phyloP scores from a whole-genome alignment of 805 yeast species.

The Babjeviella inositovora region DNA sequence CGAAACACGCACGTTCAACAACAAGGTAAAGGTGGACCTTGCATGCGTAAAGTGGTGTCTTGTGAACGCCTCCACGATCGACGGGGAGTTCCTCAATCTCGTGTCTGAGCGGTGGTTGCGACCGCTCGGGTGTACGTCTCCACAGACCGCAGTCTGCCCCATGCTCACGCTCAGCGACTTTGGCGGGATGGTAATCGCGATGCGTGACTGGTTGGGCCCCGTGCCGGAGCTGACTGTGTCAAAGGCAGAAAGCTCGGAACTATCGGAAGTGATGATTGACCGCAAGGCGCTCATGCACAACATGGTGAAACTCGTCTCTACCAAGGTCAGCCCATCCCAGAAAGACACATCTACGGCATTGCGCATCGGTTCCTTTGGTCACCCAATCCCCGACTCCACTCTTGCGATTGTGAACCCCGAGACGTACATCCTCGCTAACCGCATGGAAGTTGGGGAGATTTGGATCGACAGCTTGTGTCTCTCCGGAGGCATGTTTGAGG shows the following conservation, averaged over 20 bases:
- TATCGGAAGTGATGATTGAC: conserved; percentile 58
- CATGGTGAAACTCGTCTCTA: conserved; percentile 48
- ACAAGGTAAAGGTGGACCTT: conserved; percentile 59
- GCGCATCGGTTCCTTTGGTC: conserved; percentile 85
- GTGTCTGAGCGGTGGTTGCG: conserved; percentile 79
- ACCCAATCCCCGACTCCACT: conserved; percentile 87
- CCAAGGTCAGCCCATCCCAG: too few species aligned
- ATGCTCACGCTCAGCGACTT: conserved; percentile 79
- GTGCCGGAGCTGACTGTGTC: conserved; percentile 3
- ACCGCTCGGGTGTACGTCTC: conserved; percentile 73
- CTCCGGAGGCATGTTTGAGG: conserved; percentile 71
- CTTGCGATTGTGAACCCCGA: conserved; percentile 92
- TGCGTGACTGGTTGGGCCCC: conserved; percentile 78
- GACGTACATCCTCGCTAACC: conserved; percentile 55
- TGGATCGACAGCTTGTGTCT: conserved; percentile 94
- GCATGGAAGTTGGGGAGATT: conserved; percentile 81
- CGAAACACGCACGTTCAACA: conserved; percentile 65
- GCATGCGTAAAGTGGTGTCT: conserved; percentile 78
- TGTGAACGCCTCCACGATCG: conserved; percentile 77
- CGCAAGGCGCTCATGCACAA: conserved; percentile 60
- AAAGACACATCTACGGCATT: conserved; percentile 37
- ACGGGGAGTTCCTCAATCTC: conserved; percentile 84
- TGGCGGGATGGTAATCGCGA: conserved; percentile 89
- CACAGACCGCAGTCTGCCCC: conserved; percentile 73
- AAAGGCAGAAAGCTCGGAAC: conserved; percentile 11